Conservation (phyloP, 1,284 basidiomycete genomes). For the Papiliotrema fonsecae region DNA sequence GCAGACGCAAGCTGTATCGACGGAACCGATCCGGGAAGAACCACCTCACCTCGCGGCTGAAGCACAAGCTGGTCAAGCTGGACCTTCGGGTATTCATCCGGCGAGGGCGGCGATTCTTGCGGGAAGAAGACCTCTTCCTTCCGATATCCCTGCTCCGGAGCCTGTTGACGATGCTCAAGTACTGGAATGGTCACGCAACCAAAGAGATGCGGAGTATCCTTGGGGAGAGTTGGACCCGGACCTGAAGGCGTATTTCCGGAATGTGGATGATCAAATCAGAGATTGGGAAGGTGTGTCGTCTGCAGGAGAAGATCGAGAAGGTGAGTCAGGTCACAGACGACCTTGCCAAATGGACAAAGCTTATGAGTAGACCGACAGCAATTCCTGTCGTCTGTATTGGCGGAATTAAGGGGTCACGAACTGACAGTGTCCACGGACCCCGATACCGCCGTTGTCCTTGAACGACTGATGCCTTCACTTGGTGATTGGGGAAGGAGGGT, state of each 20-base stretch:
- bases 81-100: constrained; percentile 34
- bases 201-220: constrained; percentile 63
- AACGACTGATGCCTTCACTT: constrained; percentile 83
- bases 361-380: constrained; percentile 62
- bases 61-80: constrained; percentile 7
- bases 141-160: not conserved
- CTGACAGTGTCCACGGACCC: constrained; percentile 83
- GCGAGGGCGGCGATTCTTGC: constrained; percentile 34
- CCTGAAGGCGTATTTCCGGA: constrained; percentile 84
- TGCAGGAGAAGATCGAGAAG: constrained; percentile 61
- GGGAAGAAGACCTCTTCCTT: constrained; percentile 15
- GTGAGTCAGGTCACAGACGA: constrained; percentile 49
- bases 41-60: constrained; percentile 2
- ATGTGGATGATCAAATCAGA: constrained; percentile 75
- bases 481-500: constrained; percentile 87
- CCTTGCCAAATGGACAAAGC: not conserved
- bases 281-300: constrained; percentile 64
- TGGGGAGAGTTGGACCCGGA: constrained; percentile 83
- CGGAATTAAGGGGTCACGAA: constrained; percentile 79
- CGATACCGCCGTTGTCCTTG: constrained; percentile 80
- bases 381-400: constrained; percentile 77
- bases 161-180: constrained; percentile 7
- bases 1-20: not conserved
- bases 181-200: constrained; percentile 32
- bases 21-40: no score